Conservation (phyloP, 1,139 yeast species). For the Geotrichum fermentans region DNA sequence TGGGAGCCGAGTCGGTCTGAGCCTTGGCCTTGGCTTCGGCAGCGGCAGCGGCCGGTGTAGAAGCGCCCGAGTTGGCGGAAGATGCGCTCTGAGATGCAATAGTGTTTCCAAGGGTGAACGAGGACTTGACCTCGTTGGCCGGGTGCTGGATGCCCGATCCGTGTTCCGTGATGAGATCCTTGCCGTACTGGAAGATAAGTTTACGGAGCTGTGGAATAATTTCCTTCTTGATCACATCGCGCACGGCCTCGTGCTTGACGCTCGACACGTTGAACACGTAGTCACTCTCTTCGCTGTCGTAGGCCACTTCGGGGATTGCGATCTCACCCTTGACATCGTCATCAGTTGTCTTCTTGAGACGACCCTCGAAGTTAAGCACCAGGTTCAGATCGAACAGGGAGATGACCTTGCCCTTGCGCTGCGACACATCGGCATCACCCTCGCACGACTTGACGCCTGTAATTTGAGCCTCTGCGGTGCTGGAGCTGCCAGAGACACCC, state of each 20-base stretch:
- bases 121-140: conserved; percentile 61
- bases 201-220: conserved; percentile 67
- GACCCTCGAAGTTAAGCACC: conserved; percentile 56
- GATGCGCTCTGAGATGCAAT: conserved; percentile 20
- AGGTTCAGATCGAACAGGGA: conserved; percentile 79
- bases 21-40: conserved; percentile 38
- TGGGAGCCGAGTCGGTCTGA: conserved; percentile 27
- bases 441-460: conserved; percentile 62
- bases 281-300: conserved; percentile 81
- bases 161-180: conserved; percentile 66
- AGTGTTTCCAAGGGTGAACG: conserved; percentile 44
- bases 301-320: conserved; percentile 88
- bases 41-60: conserved; percentile 31
- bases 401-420: conserved; percentile 93
- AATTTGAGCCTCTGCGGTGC: conserved; percentile 44
- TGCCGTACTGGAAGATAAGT: conserved; percentile 61
- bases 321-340: conserved; percentile 57
- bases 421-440: conserved; percentile 95
- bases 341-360: conserved; percentile 26
- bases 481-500: conserved; percentile 45
- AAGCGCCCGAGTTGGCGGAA: conserved; percentile 23
- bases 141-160: conserved; percentile 86
- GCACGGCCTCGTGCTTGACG: conserved; percentile 46
- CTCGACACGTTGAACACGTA: conserved; percentile 69
- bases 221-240: conserved; percentile 50